Base-by-base conservation (phyloP, 73 alveolate species). In the Paramecium caudatum region DNA sequence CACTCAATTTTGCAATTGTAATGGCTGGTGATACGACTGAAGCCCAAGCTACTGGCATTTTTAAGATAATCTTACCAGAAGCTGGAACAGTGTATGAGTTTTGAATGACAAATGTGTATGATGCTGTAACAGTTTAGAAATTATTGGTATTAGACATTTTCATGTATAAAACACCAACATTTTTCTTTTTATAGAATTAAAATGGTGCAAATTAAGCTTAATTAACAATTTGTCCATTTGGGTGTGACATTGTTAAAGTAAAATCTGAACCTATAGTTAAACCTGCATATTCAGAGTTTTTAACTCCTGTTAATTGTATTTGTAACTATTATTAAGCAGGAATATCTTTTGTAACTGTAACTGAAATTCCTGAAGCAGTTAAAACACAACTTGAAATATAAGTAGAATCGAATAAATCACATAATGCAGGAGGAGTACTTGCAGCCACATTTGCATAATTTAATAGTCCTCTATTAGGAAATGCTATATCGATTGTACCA, bases 401-500 rank as follows among this genome's bases (percentile, higher is more conserved):
- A 33, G 82, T 32, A 13, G 91, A 15, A 36, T 48, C 55, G 15
- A 48, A 25, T 15, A 55, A 65, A 32, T 50, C 36, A 47, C 91
- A 83, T 4, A 70, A 48, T 37, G 78, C 91, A 32, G 78, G 34
- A 30, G 91, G 91, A 32, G 23, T 23, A 12, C 82, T 30, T 15
- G 61, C 4, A 17, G 85, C 82, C 9, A 83, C 49, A 48, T 55
- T 47, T 15, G 33, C 46, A 49, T 55, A 83, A 55, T 34, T 83
- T 5, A 83, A 65, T 23, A 47, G 19, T 10, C 85, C 91, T 19
- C 84, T 55, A 61, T 83, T 83, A 2, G 91, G 91, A 15, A 83
- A 83, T 25, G 30, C 45, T 10, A 83, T 83, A 32, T 34, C 37
- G 5, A 83, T 83, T 27, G 82, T 1, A 10, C 82, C 55, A 5